Evolutionary conservation across 2,329 filamentous ascomycete species (phyloP), one percentile per base, ranked within the genome.

Genomic region (Pseudogymnoascus sp.): DNA sequence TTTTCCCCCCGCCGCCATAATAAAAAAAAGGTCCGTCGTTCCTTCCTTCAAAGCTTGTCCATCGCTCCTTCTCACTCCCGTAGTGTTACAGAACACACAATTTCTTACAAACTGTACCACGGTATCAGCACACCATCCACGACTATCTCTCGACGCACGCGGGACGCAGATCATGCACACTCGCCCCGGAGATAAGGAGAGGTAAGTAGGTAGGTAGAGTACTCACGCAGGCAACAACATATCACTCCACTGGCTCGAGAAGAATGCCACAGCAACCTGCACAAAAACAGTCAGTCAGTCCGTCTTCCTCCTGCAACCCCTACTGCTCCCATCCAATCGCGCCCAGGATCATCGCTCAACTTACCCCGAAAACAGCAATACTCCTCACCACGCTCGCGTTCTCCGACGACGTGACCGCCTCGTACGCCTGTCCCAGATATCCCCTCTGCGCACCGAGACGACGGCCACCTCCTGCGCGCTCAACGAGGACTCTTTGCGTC

Each of bases 351-450:
- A 11, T 43, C 7, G 12, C 23, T 2, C 12, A n/a, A 65, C 86
- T 73, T 80, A 90, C 87, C 63, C 86, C 86, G 72, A 90, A 90
- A 69, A 89, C 74, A 67, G 84, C 79, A 68, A 90, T 77, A 72
- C 87, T 89, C 70, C 84, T 82, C 65, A 90, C 87, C 63, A 89
- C 82, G 63, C 85, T 82, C 59, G 85, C 81, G 75, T 90, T 90
- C 72, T 90, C 88, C 36, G 87, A 75, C 28, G 83, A 82, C 63
- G 85, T 89, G 71, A 89, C 71, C 68, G 84, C 79, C 65, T 82
- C 80, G 75, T 88, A 89, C 68, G 83, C 79, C 63, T 79, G 79
- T 69, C 78, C 78, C 67, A 88, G 68, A 74, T 84, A 80, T 66
- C 86, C 82, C 70, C 79, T 81, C 66, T 77, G 63, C 59, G 65